Base-by-base conservation (phyloP, 495 filamentous ascomycete genomes). In the Penicillium fimorum region DNA sequence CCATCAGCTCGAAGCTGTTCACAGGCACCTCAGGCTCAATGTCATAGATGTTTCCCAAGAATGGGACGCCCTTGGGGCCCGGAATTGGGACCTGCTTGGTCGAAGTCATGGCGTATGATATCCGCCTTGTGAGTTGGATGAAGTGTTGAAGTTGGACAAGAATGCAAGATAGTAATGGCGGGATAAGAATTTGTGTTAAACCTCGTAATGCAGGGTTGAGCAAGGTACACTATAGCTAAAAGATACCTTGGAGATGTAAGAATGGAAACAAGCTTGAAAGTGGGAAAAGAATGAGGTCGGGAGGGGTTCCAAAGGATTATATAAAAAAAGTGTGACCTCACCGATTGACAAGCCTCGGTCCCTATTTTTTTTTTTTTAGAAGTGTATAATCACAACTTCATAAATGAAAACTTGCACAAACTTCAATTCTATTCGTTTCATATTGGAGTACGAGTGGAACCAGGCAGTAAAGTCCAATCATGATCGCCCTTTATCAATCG, bases 11-110 rank as follows among this genome's bases (percentile, higher is more conserved):
- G 10, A 87, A 70, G 20, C 82, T 83, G 50, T 73, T 73, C 57
- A 77, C 70, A 0, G 79, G 79, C 33, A 83, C 72, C 41, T 70
- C 75, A 0, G 75, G 65, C 55, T 88, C 78, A 43, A 89, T 61
- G 49, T 86, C 82, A 35, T 78, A 77, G 58, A 87, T 66, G 60
- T 90, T 89, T 8, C 86, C 86, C n/a, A 89, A 56, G 22, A 89
- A 49, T 0, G 85, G 86, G 12, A 88, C 62, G 5, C 84, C 84
- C n/a, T 75, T 79, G 9, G 85, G 85, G 33, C 77, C 74, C 3
- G 86, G 86, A 54, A 88, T 87, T 32, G 67, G 71, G 40, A 70
- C 51, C 30, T 62, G 35, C 15, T 62, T 61, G 42, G 53, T 35
- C 18, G 61, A 50, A 24, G 20, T 60, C 65, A 65, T 71, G 29